These are phyloP conservation scores for Vitis cinerea DNA, from an alignment of 164 flowering plant species.

Conservation along the genomic window DNA sequence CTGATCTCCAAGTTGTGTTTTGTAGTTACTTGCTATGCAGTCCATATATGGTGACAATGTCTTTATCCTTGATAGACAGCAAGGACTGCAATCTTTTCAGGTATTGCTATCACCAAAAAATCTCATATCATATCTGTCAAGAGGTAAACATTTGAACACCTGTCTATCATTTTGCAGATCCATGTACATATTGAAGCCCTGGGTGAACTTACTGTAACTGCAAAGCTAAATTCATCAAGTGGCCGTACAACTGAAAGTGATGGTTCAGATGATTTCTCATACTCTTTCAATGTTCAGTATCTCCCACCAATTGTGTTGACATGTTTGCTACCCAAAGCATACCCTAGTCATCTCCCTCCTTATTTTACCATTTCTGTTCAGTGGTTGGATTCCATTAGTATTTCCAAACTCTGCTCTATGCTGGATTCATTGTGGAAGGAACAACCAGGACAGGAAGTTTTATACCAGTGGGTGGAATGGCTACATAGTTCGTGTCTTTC, in stretches of 20 bases:
- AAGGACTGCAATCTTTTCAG: slow-evolving; percentile 59
- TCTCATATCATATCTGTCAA: background rate
- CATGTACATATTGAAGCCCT: slow-evolving; percentile 53
- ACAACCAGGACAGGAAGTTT: slow-evolving; percentile 41
- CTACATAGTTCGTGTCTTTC: slow-evolving; percentile 63
- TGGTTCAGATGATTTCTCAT: slow-evolving; percentile 45
- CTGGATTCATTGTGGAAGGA: slow-evolving; percentile 75
- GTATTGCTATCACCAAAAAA: slow-evolving; percentile 23
- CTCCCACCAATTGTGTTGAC: slow-evolving; percentile 80
- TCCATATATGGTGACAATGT: slow-evolving; percentile 76
- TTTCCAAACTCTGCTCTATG: slow-evolving; percentile 62
- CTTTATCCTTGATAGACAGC: slow-evolving; percentile 36
- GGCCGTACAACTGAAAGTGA: slow-evolving; percentile 11
- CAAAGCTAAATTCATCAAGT: slow-evolving; percentile 40
- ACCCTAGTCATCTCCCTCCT: slow-evolving; percentile 82
- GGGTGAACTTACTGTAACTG: slow-evolving; percentile 42
- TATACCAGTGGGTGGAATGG: slow-evolving; percentile 92
- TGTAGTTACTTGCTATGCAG: slow-evolving; percentile 80
- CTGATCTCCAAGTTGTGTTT: background rate
- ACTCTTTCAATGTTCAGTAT: slow-evolving; percentile 66
- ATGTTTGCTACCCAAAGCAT: slow-evolving; percentile 73
- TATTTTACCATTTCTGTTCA: slow-evolving; percentile 56
- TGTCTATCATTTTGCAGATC: slow-evolving; percentile 49
- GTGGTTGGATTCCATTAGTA: slow-evolving; percentile 68
- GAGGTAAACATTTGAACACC: slow-evolving; percentile 7